A percentile compares a stretch with the other conserved stretches of the same genome.
These are phyloP conservation scores for Grosmannia serpens DNA, from an alignment of 2,329 filamentous ascomycete species.

Conservation along the genomic window DNA sequence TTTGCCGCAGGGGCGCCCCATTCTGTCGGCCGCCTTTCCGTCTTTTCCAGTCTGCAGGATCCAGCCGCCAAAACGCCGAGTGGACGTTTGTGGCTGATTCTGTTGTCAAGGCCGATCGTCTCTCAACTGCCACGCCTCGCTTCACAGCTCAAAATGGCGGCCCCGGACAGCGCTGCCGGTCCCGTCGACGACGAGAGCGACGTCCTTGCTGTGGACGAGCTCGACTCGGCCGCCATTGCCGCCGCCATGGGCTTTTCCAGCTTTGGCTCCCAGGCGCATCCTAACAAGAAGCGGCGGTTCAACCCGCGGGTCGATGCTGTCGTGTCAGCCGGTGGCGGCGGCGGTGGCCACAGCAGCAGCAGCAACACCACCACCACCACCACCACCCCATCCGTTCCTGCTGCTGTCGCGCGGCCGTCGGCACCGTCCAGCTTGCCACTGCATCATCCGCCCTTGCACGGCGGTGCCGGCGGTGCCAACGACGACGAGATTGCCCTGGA, in stretches of 20 bases:
- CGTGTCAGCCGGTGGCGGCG: conserved; percentile 16
- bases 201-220: conserved; percentile 13
- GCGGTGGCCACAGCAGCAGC: neutral
- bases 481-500: conserved; percentile 33
- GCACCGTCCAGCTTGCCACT: conserved; percentile 6
- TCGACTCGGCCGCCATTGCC: conserved; percentile 45
- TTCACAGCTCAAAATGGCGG: neutral
- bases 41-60: neutral
- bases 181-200: neutral
- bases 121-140: neutral
- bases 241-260: conserved; percentile 62
- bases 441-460: conserved; percentile 7
- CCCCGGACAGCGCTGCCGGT: neutral
- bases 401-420: neutral
- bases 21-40: too few relatives aligned
- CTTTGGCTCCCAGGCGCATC: conserved; percentile 46
- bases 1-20: too few relatives aligned
- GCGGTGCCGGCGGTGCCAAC: conserved; percentile 17
- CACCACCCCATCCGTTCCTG: neutral
- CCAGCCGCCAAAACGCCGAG: neutral
- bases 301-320: conserved; percentile 44
- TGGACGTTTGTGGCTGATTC: neutral
- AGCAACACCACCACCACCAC: too few relatives aligned
- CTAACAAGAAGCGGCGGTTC: conserved; percentile 56
- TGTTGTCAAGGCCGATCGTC: too few relatives aligned